phyloP scores from a whole-genome alignment of 768 basidiomycete genomes.

The Agaricus subrufescens region DNA sequence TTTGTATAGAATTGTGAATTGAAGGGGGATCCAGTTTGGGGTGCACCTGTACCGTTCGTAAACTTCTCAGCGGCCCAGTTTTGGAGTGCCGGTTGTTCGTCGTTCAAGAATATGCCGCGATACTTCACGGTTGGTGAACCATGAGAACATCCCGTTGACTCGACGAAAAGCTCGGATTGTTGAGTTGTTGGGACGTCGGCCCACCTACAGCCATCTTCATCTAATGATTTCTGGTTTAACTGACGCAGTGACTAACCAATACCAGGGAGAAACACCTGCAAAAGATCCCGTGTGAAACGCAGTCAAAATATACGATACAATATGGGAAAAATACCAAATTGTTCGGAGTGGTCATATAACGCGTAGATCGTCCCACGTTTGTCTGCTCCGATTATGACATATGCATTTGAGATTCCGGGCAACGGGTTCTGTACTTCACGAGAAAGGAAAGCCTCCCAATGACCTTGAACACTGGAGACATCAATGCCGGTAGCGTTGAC shows the following conservation, averaged over 20 bases:
- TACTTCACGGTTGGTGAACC: conserved; percentile 66
- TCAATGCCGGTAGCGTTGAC: conserved; percentile 50
- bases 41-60: conserved; percentile 54
- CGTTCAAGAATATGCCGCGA: conserved; percentile 71
- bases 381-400: conserved; percentile 67
- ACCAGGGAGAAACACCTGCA: conserved; percentile 66
- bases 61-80: conserved; percentile 71
- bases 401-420: conserved; percentile 53
- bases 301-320: conserved; percentile 4
- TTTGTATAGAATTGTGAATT: conserved; percentile 58
- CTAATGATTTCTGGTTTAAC: neutral
- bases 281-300: neutral
- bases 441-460: conserved; percentile 64
- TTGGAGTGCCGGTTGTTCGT: conserved; percentile 68
- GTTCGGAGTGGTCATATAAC: conserved; percentile 65
- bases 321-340: conserved; percentile 42
- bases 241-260: conserved; percentile 36
- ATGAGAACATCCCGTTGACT: conserved; percentile 43
- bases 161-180: conserved; percentile 44
- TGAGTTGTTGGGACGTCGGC: conserved; percentile 66
- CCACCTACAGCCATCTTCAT: conserved; percentile 45
- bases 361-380: conserved; percentile 66
- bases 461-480: conserved; percentile 51
- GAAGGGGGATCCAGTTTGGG: conserved; percentile 51
- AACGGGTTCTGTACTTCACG: conserved; percentile 50